Evolutionary conservation across 2,329 filamentous ascomycete species (phyloP).

Genomic region (Sclerotinia glacialis): DNA sequence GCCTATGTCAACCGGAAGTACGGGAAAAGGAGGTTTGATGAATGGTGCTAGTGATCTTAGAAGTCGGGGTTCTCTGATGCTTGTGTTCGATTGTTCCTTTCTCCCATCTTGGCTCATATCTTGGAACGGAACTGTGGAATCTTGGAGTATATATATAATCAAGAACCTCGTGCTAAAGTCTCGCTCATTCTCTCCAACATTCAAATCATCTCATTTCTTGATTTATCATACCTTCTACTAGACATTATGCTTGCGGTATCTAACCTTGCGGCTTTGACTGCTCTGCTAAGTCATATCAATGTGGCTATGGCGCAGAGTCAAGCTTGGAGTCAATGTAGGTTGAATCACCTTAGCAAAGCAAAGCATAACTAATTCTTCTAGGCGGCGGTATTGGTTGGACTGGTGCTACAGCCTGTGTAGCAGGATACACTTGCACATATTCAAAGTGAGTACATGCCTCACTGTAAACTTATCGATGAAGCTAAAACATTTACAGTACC

Average conservation of each 20-base stretch:
- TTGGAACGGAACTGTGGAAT: background rate
- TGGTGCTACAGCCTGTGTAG: slow-evolving; percentile 37
- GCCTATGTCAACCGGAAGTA: background rate
- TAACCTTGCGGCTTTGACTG: slow-evolving; percentile 28
- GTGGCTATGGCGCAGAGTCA: slow-evolving; percentile 26
- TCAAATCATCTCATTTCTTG: background rate
- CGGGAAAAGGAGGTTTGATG: background rate
- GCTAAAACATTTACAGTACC: background rate
- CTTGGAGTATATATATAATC: background rate
- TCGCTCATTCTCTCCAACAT: background rate
- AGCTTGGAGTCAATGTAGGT: slow-evolving; percentile 30
- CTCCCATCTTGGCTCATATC: slow-evolving; percentile 1
- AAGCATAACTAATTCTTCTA: slow-evolving; percentile 22
- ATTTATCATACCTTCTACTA: background rate
- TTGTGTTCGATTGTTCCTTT: slow-evolving; percentile 3
- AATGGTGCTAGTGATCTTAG: background rate
- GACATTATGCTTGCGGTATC: slow-evolving; percentile 29
- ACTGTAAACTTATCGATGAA: background rate
- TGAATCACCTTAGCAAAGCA: background rate
- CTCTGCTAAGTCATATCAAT: slow-evolving; percentile 28
- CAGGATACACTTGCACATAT: slow-evolving; percentile 35
- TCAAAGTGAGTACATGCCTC: slow-evolving; percentile 23
- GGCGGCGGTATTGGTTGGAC: slow-evolving; percentile 37
- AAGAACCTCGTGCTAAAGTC: background rate
- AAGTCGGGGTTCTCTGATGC: background rate